These are phyloP conservation scores for Atkinsonella texensis DNA, from an alignment of 2,329 filamentous ascomycete genomes.

Conservation along the genomic window DNA sequence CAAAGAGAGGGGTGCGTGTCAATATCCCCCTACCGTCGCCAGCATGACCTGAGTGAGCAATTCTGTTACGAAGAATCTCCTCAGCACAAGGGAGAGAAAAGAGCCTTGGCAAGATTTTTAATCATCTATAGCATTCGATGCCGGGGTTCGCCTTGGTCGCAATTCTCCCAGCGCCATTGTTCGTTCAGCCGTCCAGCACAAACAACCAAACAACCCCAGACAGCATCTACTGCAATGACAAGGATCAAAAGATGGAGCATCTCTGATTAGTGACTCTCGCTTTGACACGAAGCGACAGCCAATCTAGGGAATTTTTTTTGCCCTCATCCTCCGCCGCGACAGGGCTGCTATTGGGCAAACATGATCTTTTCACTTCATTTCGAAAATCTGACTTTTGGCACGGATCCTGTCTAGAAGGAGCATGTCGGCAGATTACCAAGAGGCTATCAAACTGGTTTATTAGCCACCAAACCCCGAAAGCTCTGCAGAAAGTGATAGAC, in stretches of 20 bases:
- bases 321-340: neutral
- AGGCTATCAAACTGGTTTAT: neutral
- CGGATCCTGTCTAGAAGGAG: no score
- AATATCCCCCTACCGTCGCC: neutral
- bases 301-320: neutral
- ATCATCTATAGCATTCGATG: neutral
- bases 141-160: neutral
- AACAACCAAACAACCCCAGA: neutral
- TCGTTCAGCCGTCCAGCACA: neutral
- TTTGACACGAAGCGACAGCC: neutral
- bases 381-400: no score
- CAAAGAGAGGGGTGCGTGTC: neutral
- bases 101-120: no score
- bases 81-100: neutral
- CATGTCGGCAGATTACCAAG: no score
- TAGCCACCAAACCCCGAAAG: neutral
- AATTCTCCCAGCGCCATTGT: neutral
- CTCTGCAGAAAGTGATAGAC: neutral
- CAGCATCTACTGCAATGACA: conserved; percentile 1
- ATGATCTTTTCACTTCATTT: no score
- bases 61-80: neutral
- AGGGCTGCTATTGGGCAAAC: no score
- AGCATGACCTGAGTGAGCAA: neutral
- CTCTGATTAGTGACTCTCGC: neutral
- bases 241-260: conserved; percentile 1